Conservation (phyloP, 164 flowering plant genomes). For the Hamamelis virginiana region DNA sequence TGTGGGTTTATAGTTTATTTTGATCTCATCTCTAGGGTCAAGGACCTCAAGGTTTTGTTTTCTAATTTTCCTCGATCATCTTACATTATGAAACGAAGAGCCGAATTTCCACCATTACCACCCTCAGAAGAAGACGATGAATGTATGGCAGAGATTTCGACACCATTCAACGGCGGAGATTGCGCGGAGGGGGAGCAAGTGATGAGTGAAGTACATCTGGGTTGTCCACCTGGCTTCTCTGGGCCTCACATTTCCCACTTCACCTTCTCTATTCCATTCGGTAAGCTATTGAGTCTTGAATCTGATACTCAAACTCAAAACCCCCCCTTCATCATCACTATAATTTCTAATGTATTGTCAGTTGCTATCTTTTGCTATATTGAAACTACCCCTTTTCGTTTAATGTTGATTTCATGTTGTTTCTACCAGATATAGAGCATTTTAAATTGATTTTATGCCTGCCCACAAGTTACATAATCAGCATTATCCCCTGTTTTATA, state of each 20-base stretch:
- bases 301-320: background rate
- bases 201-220: constrained; percentile 94
- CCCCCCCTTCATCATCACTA: background rate
- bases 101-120: background rate
- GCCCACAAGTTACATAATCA: too few species aligned
- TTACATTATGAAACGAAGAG: background rate
- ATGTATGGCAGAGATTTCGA: too few species aligned
- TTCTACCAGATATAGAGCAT: too few species aligned
- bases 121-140: too few species aligned
- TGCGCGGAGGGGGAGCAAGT: constrained; percentile 37
- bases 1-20: too few species aligned
- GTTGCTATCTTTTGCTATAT: background rate
- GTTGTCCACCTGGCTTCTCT: constrained; percentile 66
- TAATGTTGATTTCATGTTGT: too few species aligned
- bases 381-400: too few species aligned
- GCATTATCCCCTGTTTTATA: too few species aligned
- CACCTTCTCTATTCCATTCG: constrained; percentile 57
- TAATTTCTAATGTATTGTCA: background rate
- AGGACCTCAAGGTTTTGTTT: too few species aligned
- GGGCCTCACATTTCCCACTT: constrained; percentile 62
- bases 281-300: constrained; percentile 15
- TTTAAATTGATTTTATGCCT: too few species aligned
- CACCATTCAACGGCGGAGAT: constrained; percentile 18
- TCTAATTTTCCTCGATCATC: too few species aligned
- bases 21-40: too few species aligned